phyloP scores from a whole-genome alignment of 78 protist genomes.

The Dictyostelium intermedium region DNA sequence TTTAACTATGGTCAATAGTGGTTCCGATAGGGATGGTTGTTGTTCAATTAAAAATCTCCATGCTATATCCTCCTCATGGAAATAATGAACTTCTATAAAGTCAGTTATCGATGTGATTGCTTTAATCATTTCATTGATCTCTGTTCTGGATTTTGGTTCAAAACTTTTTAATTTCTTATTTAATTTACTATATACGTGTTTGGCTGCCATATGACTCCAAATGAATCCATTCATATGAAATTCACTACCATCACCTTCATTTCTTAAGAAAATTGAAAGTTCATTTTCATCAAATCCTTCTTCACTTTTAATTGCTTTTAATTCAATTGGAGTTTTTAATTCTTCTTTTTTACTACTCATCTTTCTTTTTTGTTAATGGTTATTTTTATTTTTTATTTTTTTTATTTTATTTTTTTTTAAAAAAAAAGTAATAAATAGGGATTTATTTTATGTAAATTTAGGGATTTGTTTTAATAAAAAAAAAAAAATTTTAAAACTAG shows the following conservation, averaged over 20 bases:
- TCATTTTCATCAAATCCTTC: not conserved
- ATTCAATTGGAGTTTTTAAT: not conserved
- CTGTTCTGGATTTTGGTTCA: not conserved
- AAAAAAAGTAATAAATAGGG: too few relatives aligned
- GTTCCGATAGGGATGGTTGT: not conserved
- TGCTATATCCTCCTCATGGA: conserved; percentile 32
- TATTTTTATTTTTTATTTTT: not conserved
- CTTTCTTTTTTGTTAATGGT: not conserved
- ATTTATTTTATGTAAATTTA: too few relatives aligned
- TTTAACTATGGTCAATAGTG: not conserved
- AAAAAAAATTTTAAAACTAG: too few relatives aligned
- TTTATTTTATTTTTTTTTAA: not conserved
- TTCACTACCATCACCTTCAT: not conserved
- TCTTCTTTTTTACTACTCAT: not conserved
- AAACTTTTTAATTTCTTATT: not conserved
- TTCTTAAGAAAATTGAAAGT: not conserved
- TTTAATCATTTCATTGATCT: not conserved
- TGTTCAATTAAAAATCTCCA: not conserved
- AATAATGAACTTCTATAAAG: not conserved
- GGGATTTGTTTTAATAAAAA: too few relatives aligned
- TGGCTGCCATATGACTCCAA: not conserved
- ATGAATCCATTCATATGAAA: conserved; percentile 46
- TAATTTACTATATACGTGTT: not conserved
- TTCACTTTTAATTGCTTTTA: not conserved
- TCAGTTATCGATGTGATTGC: not conserved